These are phyloP conservation scores for Suhomyces choctaworum DNA, from an alignment of 1,139 yeast genomes.

Conservation along the genomic window DNA sequence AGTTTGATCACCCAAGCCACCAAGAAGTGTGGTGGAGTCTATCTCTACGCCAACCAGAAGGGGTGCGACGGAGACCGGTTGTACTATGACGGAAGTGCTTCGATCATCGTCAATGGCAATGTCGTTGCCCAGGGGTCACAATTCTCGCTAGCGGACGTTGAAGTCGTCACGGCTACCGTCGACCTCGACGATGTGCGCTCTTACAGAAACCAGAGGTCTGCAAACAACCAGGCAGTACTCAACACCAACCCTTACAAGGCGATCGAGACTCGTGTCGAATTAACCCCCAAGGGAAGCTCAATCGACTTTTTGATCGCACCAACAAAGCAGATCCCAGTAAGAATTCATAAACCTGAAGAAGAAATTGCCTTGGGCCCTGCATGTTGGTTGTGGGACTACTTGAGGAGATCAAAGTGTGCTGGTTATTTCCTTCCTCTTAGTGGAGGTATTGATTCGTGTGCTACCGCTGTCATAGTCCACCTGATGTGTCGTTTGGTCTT, in stretches of 20 bases:
- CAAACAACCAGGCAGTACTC: constrained; percentile 71
- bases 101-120: constrained; percentile 87
- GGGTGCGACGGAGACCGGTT: constrained; percentile 98
- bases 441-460: constrained; percentile 98
- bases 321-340: constrained; percentile 48
- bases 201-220: constrained; percentile 74
- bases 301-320: constrained; percentile 72
- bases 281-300: constrained; percentile 56
- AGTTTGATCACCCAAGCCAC: constrained; percentile 89
- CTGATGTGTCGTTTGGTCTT: constrained; percentile 90
- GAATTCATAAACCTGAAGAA: constrained; percentile 83
- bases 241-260: constrained; percentile 56
- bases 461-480: constrained; percentile 91
- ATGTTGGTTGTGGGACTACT: constrained; percentile 98
- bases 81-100: constrained; percentile 95
- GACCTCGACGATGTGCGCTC: constrained; percentile 89
- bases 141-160: constrained; percentile 86
- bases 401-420: constrained; percentile 83
- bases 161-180: constrained; percentile 89
- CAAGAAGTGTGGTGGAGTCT: constrained; percentile 93
- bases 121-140: constrained; percentile 93
- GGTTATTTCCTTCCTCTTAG: constrained; percentile 92
- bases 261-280: constrained; percentile 59
- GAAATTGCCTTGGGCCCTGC: constrained; percentile 98
- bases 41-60: constrained; percentile 88